These are phyloP conservation scores for Meredithiella fracta DNA, from an alignment of 2,329 filamentous ascomycete genomes.

Conservation along the genomic window DNA sequence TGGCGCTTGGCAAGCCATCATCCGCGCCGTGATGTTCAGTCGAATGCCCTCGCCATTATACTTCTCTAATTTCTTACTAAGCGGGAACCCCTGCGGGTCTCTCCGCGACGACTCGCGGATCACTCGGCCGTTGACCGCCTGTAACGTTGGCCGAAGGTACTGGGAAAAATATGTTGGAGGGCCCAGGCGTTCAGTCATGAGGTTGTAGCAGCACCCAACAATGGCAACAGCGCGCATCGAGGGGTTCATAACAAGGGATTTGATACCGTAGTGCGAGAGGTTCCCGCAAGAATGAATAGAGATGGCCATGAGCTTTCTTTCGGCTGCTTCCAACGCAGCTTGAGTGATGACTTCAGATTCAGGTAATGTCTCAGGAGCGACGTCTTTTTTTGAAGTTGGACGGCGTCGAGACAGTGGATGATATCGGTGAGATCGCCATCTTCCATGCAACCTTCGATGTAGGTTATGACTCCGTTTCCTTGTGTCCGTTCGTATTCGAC, in stretches of 20 bases:
- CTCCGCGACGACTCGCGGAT: slow-evolving; percentile 50
- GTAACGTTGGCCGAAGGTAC: slow-evolving; percentile 50
- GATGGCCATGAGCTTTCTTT: slow-evolving; percentile 54
- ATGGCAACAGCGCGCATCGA: slow-evolving; percentile 81
- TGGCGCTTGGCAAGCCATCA: slow-evolving; percentile 96
- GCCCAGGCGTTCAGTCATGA: slow-evolving; percentile 76
- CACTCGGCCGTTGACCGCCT: slow-evolving; percentile 53
- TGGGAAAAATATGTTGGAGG: slow-evolving; percentile 77
- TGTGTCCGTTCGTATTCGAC: slow-evolving; percentile 39
- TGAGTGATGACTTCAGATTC: slow-evolving; percentile 13
- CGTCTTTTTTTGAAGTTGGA: slow-evolving; percentile 11
- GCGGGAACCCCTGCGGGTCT: slow-evolving; percentile 86
- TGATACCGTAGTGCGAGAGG: slow-evolving; percentile 84
- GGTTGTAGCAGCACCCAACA: slow-evolving; percentile 96
- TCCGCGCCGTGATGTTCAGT: slow-evolving; percentile 87
- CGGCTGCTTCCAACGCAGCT: slow-evolving; percentile 16
- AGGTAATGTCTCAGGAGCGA: slow-evolving; percentile 15
- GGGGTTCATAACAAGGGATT: slow-evolving; percentile 69
- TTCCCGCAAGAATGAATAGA: slow-evolving; percentile 97
- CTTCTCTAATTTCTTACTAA: slow-evolving; percentile 55
- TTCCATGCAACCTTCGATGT: slow-evolving; percentile 58
- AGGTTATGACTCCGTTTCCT: slow-evolving; percentile 56
- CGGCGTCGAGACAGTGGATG: slow-evolving; percentile 39
- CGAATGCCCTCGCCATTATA: slow-evolving; percentile 50
- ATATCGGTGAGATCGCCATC: slow-evolving; percentile 56